Conservation (phyloP, 805 yeast genomes). For the Huiozyma naganishii region DNA sequence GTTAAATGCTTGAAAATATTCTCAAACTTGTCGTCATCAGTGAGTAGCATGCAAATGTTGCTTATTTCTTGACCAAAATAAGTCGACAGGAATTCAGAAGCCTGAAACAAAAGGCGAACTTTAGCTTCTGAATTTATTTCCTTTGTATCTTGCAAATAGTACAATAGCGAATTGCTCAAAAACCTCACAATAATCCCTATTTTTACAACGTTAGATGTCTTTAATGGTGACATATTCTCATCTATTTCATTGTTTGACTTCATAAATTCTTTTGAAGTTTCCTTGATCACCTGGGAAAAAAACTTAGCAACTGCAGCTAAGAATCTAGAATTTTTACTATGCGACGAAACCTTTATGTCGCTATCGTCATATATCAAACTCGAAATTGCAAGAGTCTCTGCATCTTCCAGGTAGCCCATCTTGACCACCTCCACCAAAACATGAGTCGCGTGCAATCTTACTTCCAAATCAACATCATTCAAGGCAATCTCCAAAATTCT, state of each 20-base stretch:
- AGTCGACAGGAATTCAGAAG: constrained; percentile 25
- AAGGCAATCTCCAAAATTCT: constrained; percentile 56
- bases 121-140: constrained; percentile 4
- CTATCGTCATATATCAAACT: constrained; percentile 34
- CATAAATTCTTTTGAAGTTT: constrained; percentile 28
- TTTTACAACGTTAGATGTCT: constrained; percentile 11
- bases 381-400: constrained; percentile 38
- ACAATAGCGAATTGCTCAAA: constrained; percentile 17
- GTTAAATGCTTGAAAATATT: constrained; percentile 2
- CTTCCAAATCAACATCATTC: constrained; percentile 44
- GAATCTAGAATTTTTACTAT: constrained; percentile 25
- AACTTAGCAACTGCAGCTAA: constrained; percentile 46
- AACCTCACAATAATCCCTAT: constrained; percentile 19
- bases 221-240: constrained; percentile 8
- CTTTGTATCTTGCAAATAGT: constrained; percentile 7
- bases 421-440: constrained; percentile 46
- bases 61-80: constrained; percentile 15
- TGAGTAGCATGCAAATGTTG: constrained; percentile 18
- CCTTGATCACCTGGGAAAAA: constrained; percentile 34
- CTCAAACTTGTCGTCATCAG: constrained; percentile 15
- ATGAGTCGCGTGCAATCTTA: constrained; percentile 40
- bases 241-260: constrained; percentile 23
- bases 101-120: constrained; percentile 19
- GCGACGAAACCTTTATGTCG: constrained; percentile 22
- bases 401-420: constrained; percentile 54